Evolutionary conservation across 768 basidiomycete genomes (phyloP), one percentile per base, ranked within the genome.

Genomic region (Calocera viscosa): DNA sequence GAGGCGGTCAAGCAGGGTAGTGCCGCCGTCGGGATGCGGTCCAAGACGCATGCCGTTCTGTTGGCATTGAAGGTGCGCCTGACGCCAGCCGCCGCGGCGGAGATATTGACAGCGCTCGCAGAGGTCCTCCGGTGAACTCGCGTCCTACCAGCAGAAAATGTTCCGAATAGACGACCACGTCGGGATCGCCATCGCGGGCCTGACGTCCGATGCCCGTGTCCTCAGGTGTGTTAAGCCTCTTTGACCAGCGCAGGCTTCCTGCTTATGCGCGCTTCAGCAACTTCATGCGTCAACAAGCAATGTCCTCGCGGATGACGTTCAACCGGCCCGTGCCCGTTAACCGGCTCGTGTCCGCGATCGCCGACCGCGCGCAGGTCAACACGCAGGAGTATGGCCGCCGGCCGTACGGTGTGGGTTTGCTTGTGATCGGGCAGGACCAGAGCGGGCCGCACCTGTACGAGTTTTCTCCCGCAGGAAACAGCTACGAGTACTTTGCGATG

Each of bases 101-200:
- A 16, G 26, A 66, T 35, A 24, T 17, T 65, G 33, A 39, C 16
- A 19, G 19, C 49, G 22, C 12, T 33, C 30, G 19, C 24, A 66
- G 96, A 85, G 95, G 77, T 98, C 96, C 32, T 94, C 93, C 16
- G 96, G 96, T 68, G 95, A 98, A 76, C 83, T 99, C 65, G 94
- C 96, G 17, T 92, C 91, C n/a, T 98, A 98, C 82, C 96, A 99
- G 76, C 94, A 98, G 80, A 98, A 99, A 83, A 90, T 98, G 88
- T 96, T 95, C 77, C 84, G 94, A 74, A 95, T 99, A 86, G 96
- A 99, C 74, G 94, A 98, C 77, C 96, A 99, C 79, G 87, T 96
- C 72, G 96, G 96, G n/a, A 93, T 99, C 73, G 95, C 94, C 63
- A 98, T 99, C 75, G 96, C 96, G 64, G 96, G 96, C n/a, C 80